These are phyloP conservation scores for Chlorella vulgaris DNA, from an alignment of 139 green algal species.

Conservation along the genomic window DNA sequence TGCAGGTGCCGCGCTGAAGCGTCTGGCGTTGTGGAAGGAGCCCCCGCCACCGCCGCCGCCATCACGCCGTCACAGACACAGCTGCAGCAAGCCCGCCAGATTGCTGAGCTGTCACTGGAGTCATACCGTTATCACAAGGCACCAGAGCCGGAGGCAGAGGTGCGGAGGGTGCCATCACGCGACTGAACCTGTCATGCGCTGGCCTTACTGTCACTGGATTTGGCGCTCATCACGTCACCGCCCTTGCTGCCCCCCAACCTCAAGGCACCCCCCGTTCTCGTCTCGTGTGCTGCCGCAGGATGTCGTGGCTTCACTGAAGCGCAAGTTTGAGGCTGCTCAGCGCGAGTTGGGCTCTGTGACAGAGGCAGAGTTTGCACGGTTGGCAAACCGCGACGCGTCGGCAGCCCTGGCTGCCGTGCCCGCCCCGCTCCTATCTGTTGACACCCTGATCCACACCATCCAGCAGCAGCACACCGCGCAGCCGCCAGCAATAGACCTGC, in stretches of 20 bases:
- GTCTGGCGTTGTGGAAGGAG: background rate
- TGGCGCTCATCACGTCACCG: too few species aligned
- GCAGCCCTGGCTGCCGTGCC: background rate
- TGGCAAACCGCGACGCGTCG: slow-evolving; percentile 35
- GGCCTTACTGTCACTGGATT: too few species aligned
- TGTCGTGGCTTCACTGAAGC: background rate
- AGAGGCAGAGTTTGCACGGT: slow-evolving; percentile 43
- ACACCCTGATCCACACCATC: slow-evolving; percentile 7
- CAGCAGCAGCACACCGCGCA: slow-evolving; percentile 12
- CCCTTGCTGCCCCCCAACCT: too few species aligned
- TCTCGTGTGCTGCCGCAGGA: too few species aligned
- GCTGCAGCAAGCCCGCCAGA: background rate
- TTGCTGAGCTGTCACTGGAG: slow-evolving; percentile 17
- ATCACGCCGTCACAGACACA: too few species aligned
- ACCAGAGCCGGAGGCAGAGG: slow-evolving; percentile 12
- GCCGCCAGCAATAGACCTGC: background rate
- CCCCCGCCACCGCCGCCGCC: background rate
- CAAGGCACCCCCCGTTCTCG: too few species aligned
- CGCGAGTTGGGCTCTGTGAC: slow-evolving; percentile 31
- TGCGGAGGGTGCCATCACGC: too few species aligned
- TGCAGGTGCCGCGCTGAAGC: background rate
- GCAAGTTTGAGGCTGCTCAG: slow-evolving; percentile 15
- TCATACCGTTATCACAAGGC: slow-evolving; percentile 20
- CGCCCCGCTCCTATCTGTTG: background rate
- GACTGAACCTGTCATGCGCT: too few species aligned